phyloP scores from a whole-genome alignment of 305 asterid species.

The Rubia tinctorum region DNA sequence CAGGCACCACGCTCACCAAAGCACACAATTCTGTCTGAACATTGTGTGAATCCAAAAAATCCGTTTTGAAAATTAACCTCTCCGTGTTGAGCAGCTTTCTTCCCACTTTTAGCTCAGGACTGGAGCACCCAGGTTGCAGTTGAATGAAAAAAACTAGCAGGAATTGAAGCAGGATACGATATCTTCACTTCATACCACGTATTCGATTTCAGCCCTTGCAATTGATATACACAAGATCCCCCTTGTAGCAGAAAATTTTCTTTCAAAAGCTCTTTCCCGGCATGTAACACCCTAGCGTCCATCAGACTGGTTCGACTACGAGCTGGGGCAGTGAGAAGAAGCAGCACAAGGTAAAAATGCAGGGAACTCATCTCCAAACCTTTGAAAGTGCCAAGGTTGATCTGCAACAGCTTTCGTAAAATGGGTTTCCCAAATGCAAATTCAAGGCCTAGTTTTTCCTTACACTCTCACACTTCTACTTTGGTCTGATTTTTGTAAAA shows the following conservation, averaged over 20 bases:
- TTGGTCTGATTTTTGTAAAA: too few relatives aligned
- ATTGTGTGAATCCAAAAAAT: background rate
- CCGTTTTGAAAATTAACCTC: slow-evolving; percentile 11
- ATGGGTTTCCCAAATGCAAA: too few relatives aligned
- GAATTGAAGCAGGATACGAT: slow-evolving; percentile 76
- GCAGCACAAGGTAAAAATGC: slow-evolving; percentile 7
- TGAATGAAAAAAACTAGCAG: slow-evolving; percentile 11
- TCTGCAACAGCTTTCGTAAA: too few relatives aligned
- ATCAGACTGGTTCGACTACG: slow-evolving; percentile 13
- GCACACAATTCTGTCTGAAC: too few relatives aligned
- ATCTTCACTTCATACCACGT: slow-evolving; percentile 88
- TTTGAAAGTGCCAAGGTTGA: background rate
- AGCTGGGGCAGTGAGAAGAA: slow-evolving; percentile 1
- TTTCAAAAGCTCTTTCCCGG: slow-evolving; percentile 62
- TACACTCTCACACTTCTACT: too few relatives aligned
- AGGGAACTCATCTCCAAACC: slow-evolving; percentile 1
- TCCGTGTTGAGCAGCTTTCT: slow-evolving; percentile 14
- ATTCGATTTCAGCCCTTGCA: slow-evolving; percentile 58
- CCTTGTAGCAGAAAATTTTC: slow-evolving; percentile 56
- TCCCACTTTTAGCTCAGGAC: background rate
- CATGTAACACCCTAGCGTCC: slow-evolving; percentile 40
- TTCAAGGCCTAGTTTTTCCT: too few relatives aligned
- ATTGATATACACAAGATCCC: slow-evolving; percentile 55
- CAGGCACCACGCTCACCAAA: too few relatives aligned
- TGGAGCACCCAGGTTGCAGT: background rate